These are phyloP conservation scores for Ceratobasidium sp. DNA, from an alignment of 1,284 basidiomycete genomes.

Conservation along the genomic window DNA sequence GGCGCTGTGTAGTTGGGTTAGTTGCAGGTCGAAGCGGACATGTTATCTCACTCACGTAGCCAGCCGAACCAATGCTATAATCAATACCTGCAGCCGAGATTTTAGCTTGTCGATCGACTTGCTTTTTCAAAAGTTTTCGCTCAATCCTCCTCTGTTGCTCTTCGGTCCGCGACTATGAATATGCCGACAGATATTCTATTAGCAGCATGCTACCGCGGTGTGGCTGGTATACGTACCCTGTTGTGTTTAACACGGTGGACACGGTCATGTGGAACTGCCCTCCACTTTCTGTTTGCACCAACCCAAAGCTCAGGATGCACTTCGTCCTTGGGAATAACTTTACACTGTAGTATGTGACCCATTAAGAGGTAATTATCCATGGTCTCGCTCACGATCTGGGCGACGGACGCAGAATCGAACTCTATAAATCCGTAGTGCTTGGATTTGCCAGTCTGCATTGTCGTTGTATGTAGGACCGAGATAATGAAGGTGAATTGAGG, in stretches of 20 bases:
- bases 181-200: conserved; percentile 30
- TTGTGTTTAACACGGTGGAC: conserved; percentile 80
- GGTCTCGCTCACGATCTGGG: conserved; percentile 95
- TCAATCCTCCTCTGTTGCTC: conserved; percentile 76
- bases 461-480: background rate
- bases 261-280: conserved; percentile 77
- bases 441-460: conserved; percentile 83
- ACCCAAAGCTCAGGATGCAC: conserved; percentile 96
- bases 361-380: conserved; percentile 99
- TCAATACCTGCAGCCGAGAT: conserved; percentile 86
- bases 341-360: conserved; percentile 92
- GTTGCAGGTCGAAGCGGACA: background rate
- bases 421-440: conserved; percentile 99
- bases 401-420: conserved; percentile 89
- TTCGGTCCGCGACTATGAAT: conserved; percentile 73
- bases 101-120: conserved; percentile 81
- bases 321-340: conserved; percentile 84
- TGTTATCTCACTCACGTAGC: conserved; percentile 65
- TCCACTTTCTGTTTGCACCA: conserved; percentile 94
- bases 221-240: conserved; percentile 66
- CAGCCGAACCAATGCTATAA: conserved; percentile 82
- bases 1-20: background rate
- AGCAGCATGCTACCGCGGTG: conserved; percentile 3
- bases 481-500: background rate
- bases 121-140: conserved; percentile 78